Percentiles rank a stretch among this genome's conserved stretches.
phyloP scores from a whole-genome alignment of 2,329 filamentous ascomycete genomes.

The Hymenoscyphus fraxineus region DNA sequence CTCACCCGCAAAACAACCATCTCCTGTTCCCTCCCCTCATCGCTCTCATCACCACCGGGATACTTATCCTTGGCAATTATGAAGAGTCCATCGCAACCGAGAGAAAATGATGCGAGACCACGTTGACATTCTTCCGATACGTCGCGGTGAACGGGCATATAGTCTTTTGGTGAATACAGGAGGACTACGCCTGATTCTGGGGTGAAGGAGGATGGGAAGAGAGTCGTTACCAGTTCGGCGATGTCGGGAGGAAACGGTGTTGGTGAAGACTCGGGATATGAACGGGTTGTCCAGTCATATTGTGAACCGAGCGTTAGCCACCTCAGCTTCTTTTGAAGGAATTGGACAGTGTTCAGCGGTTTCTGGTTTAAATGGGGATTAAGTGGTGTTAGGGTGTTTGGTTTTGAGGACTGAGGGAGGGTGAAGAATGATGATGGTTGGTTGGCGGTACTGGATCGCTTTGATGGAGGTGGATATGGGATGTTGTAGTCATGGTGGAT shows the following conservation, averaged over 20 bases:
- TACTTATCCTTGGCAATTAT: constrained; percentile 60
- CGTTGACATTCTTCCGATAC: constrained; percentile 79
- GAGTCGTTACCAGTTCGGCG: constrained; percentile 57
- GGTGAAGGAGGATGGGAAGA: constrained; percentile 68
- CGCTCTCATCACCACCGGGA: constrained; percentile 21
- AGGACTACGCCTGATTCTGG: constrained; percentile 92
- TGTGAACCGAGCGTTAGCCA: constrained; percentile 94
- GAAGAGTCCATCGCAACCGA: constrained; percentile 89
- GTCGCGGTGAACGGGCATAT: constrained; percentile 87
- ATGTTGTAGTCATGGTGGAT: constrained; percentile 76
- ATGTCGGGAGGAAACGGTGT: constrained; percentile 75
- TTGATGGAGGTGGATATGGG: constrained; percentile 46
- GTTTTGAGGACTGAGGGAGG: constrained; percentile 51
- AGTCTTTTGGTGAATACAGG: constrained; percentile 85
- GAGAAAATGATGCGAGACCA: constrained; percentile 77
- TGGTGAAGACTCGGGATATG: constrained; percentile 64
- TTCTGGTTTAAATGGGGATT: constrained; percentile 60
- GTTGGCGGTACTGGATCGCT: background rate
- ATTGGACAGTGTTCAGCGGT: constrained; percentile 64
- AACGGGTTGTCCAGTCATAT: constrained; percentile 88
- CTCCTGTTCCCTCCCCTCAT: constrained; percentile 32
- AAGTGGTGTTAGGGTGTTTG: constrained; percentile 59
- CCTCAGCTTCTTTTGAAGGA: constrained; percentile 76
- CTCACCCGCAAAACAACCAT: constrained; percentile 61
- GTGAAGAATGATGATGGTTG: constrained; percentile 50